These are phyloP conservation scores for Ceratobasidium sp. DNA, from an alignment of 1,284 basidiomycete genomes.

Conservation along the genomic window DNA sequence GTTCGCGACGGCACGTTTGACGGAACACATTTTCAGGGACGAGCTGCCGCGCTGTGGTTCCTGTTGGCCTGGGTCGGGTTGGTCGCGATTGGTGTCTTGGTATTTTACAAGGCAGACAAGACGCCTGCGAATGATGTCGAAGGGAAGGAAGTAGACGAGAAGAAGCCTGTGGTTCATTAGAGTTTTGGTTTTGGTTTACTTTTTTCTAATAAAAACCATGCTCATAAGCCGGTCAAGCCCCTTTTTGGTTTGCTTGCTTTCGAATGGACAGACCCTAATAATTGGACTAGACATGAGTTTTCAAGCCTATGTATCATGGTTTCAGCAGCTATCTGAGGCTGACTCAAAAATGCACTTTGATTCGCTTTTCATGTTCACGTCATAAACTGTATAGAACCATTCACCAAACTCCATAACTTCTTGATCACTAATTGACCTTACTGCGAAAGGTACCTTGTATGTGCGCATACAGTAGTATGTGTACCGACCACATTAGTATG, in stretches of 20 bases:
- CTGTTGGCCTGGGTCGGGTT: conserved; percentile 39
- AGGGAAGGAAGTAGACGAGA: conserved; percentile 6
- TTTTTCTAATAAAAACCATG: too few relatives aligned
- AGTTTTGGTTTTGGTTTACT: neutral
- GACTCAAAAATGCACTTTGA: too few relatives aligned
- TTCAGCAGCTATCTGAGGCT: too few relatives aligned
- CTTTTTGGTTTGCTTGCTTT: too few relatives aligned
- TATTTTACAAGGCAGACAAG: conserved; percentile 36
- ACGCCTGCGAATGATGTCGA: neutral
- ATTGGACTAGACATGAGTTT: neutral
- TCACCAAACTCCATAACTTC: too few relatives aligned
- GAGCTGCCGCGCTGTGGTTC: conserved; percentile 42
- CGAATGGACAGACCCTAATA: neutral
- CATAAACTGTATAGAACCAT: too few relatives aligned
- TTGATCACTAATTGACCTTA: too few relatives aligned
- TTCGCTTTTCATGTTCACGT: too few relatives aligned
- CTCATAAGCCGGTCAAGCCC: too few relatives aligned
- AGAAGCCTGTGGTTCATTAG: conserved; percentile 18
- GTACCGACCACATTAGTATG: too few relatives aligned
- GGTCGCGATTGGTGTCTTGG: conserved; percentile 23
- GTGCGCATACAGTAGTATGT: too few relatives aligned
- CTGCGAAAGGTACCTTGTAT: too few relatives aligned
- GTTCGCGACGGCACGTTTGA: conserved; percentile 25
- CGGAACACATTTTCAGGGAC: conserved; percentile 39
- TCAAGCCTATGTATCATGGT: neutral